These are phyloP conservation scores for Colletotrichum magnum DNA, from an alignment of 2,329 filamentous ascomycete species.

Conservation along the genomic window DNA sequence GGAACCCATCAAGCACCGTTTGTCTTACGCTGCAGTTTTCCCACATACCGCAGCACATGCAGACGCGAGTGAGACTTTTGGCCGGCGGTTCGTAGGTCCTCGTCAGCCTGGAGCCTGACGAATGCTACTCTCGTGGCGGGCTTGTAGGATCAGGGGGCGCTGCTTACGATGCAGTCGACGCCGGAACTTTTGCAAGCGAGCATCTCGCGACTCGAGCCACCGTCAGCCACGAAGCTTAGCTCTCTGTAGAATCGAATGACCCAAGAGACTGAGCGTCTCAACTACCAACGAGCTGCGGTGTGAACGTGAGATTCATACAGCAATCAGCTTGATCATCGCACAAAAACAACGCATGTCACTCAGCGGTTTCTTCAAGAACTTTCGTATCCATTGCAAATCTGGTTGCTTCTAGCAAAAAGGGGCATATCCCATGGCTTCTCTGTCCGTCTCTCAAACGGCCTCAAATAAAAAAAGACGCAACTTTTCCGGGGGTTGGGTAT, in stretches of 20 bases:
- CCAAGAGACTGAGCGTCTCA: background rate
- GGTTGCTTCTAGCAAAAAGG: background rate
- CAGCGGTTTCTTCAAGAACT: background rate
- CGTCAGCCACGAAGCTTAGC: slow-evolving; percentile 10
- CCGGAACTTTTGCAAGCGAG: background rate
- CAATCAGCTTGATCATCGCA: background rate
- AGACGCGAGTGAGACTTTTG: background rate
- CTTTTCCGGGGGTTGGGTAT: slow-evolving; percentile 37
- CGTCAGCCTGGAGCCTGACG: too few relatives aligned
- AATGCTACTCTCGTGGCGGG: background rate
- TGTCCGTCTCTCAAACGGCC: slow-evolving; percentile 3
- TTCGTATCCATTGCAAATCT: slow-evolving; percentile 16
- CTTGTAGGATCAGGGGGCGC: slow-evolving; percentile 5
- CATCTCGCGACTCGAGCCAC: background rate
- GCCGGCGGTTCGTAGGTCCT: too few relatives aligned
- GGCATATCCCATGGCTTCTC: background rate
- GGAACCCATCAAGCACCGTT: slow-evolving; percentile 6
- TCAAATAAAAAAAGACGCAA: slow-evolving; percentile 20
- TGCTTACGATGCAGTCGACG: background rate
- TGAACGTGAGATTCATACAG: background rate
- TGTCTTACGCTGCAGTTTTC: background rate
- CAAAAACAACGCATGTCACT: background rate
- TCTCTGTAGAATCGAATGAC: background rate
- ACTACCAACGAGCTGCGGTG: background rate
- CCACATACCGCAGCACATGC: background rate